These are phyloP conservation scores for Gynochthodes officinalis DNA, from an alignment of 257 asterid species.

Conservation along the genomic window DNA sequence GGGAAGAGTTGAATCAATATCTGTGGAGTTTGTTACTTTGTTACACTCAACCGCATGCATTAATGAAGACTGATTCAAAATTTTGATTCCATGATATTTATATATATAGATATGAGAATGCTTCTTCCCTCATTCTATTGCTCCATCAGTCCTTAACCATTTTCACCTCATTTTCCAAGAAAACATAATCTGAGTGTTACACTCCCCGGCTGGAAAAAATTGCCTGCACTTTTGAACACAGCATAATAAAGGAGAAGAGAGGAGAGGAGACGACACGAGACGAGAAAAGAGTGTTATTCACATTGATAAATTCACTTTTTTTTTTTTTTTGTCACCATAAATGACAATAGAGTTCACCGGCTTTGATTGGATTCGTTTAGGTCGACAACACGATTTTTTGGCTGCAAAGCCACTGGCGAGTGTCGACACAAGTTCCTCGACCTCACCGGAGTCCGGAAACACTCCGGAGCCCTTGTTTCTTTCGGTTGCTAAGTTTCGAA, in stretches of 20 bases:
- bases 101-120: neutral
- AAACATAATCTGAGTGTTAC: too few species aligned
- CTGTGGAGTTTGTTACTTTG: neutral
- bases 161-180: too few species aligned
- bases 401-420: conserved; percentile 12
- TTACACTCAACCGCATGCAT: neutral
- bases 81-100: neutral
- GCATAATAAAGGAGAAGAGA: neutral
- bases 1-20: neutral
- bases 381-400: conserved; percentile 24
- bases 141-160: too few species aligned
- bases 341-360: conserved; percentile 63
- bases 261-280: neutral
- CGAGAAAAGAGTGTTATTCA: neutral
- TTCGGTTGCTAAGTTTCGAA: conserved; percentile 45
- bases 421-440: conserved; percentile 37
- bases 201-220: neutral
- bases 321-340: too few species aligned
- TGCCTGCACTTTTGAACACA: neutral
- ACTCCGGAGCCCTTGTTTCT: conserved; percentile 32
- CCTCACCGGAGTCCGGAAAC: conserved; percentile 48
- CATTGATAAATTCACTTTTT: conserved; percentile 9
- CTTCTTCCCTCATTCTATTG: too few species aligned
- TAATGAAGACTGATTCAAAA: neutral
- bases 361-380: conserved; percentile 25